Evolutionary conservation across 495 filamentous ascomycete genomes (phyloP).

Genomic region (Aspergillus avenaceus): DNA sequence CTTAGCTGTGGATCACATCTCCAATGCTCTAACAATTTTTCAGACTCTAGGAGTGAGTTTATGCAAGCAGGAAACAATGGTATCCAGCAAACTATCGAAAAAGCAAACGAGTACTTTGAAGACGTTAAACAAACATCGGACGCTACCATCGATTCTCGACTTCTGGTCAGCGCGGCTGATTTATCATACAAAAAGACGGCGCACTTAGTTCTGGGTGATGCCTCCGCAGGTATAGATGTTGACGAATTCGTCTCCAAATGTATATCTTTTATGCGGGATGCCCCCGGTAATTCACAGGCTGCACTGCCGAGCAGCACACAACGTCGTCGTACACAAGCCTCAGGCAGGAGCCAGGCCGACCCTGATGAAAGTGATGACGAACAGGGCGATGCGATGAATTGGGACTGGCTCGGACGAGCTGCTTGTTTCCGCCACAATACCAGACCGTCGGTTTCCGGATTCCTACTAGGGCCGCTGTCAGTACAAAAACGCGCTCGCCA

Average conservation of each 20-base stretch:
- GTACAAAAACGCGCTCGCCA: constrained; percentile 78
- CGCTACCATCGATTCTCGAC: constrained; percentile 81
- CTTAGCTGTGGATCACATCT: not conserved
- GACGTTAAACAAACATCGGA: constrained; percentile 89
- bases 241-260: constrained; percentile 94
- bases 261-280: constrained; percentile 77
- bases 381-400: constrained; percentile 74
- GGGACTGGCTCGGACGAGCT: constrained; percentile 75
- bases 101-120: constrained; percentile 59
- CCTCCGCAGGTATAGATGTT: constrained; percentile 71
- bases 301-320: constrained; percentile 20
- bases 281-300: constrained; percentile 26
- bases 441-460: constrained; percentile 74
- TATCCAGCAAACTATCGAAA: constrained; percentile 56
- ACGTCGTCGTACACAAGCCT: constrained; percentile 23
- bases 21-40: constrained; percentile 3
- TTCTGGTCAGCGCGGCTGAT: constrained; percentile 75
- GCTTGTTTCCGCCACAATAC: constrained; percentile 69
- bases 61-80: constrained; percentile 57
- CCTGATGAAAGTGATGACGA: constrained; percentile 54
- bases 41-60: constrained; percentile 66
- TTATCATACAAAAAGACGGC: constrained; percentile 68
- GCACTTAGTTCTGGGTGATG: constrained; percentile 64
- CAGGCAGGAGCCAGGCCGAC: constrained; percentile 28
- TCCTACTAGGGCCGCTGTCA: constrained; percentile 84